These are phyloP conservation scores for Sugiyamaella americana DNA, from an alignment of 805 yeast species.

Conservation along the genomic window DNA sequence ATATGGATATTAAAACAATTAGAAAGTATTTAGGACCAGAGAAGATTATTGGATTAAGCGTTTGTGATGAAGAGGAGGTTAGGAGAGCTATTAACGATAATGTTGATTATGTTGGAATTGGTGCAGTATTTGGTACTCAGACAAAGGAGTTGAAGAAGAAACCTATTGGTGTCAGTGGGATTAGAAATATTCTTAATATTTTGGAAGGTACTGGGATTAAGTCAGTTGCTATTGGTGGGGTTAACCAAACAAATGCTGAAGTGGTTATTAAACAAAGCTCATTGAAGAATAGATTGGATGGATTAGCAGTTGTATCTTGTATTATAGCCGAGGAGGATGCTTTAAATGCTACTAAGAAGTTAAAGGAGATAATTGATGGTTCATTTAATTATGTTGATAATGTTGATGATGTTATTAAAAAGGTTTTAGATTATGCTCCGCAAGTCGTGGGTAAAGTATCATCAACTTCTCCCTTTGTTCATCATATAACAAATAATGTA, in stretches of 20 bases:
- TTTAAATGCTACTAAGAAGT: conserved; percentile 41
- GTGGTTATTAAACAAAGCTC: conserved; percentile 48
- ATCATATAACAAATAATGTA: conserved; percentile 85
- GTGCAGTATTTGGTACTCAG: conserved; percentile 66
- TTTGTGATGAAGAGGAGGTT: conserved; percentile 54
- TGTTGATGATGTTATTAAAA: conserved; percentile 4
- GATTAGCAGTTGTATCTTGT: conserved; percentile 86
- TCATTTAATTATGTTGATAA: background rate
- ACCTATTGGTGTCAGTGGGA: conserved; percentile 69
- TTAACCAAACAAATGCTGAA: conserved; percentile 56
- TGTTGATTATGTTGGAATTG: conserved; percentile 80
- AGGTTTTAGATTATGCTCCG: conserved; percentile 20
- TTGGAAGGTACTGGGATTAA: conserved; percentile 31
- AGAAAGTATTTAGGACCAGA: conserved; percentile 58
- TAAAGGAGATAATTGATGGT: conserved; percentile 15
- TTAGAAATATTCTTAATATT: conserved; percentile 45
- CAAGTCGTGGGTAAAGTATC: conserved; percentile 26
- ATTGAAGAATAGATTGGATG: conserved; percentile 51
- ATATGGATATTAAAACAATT: conserved; percentile 57
- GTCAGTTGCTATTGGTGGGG: conserved; percentile 79
- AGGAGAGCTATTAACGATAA: conserved; percentile 42
- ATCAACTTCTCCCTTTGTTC: conserved; percentile 54
- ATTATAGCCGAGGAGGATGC: conserved; percentile 64
- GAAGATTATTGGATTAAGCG: conserved; percentile 76
- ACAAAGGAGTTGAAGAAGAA: conserved; percentile 57